These are phyloP conservation scores for Alloascoidea hylecoeti DNA, from an alignment of 805 yeast genomes.

Conservation along the genomic window DNA sequence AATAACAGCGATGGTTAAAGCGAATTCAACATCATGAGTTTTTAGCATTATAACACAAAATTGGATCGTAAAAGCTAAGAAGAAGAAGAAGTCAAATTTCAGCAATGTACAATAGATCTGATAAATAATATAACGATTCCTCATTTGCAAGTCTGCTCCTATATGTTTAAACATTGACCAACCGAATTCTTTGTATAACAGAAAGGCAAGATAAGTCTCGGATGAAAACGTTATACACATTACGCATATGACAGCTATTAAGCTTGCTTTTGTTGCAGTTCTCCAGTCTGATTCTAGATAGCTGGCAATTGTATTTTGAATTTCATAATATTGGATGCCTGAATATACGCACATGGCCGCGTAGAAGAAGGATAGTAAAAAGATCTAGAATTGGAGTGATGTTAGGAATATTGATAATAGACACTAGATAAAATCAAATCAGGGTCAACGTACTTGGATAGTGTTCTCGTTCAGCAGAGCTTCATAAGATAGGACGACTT, in stretches of 20 bases:
- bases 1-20: constrained; percentile 27
- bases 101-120: constrained; percentile 25
- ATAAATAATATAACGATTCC: constrained; percentile 20
- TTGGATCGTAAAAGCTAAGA: constrained; percentile 34
- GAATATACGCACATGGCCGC: constrained; percentile 29
- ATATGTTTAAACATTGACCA: constrained; percentile 33
- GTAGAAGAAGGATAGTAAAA: constrained; percentile 24
- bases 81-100: constrained; percentile 30
- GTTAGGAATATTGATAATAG: too few relatives aligned
- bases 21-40: constrained; percentile 27
- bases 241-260: constrained; percentile 28
- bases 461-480: constrained; percentile 26
- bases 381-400: constrained; percentile 16
- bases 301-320: constrained; percentile 14
- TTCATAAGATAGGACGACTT: constrained; percentile 21
- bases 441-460: constrained; percentile 13
- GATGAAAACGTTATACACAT: constrained; percentile 21
- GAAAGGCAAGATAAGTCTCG: constrained; percentile 18
- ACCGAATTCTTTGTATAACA: constrained; percentile 24
- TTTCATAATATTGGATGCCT: constrained; percentile 29
- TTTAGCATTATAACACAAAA: constrained; percentile 29
- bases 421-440: too few relatives aligned
- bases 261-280: constrained; percentile 19
- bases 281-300: constrained; percentile 13
- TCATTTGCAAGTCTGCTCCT: constrained; percentile 29